Evolutionary conservation across 1,139 yeast genomes (phyloP).

Genomic region (Hansenula lynferdii): DNA sequence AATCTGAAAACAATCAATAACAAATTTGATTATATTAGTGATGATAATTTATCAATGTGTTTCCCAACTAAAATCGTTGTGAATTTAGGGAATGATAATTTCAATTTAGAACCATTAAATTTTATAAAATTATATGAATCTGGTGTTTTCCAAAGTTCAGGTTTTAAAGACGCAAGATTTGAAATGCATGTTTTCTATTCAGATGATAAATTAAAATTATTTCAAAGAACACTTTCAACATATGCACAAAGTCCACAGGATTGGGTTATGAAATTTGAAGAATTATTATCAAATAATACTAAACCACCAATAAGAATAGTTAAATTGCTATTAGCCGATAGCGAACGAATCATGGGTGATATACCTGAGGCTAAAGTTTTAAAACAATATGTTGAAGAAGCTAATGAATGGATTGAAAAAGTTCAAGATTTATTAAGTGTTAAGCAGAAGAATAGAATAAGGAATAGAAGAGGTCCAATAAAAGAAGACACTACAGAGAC

Average conservation of each 20-base stretch:
- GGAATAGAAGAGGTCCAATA: constrained; percentile 18
- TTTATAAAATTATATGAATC: constrained; percentile 29
- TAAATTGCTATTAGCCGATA: constrained; percentile 45
- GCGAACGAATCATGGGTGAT: constrained; percentile 38
- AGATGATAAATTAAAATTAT: constrained; percentile 45
- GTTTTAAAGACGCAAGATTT: constrained; percentile 23
- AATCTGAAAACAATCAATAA: constrained; percentile 24
- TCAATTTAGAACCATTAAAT: constrained; percentile 40
- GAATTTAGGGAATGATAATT: constrained; percentile 28
- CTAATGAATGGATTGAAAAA: constrained; percentile 49
- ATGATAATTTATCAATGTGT: constrained; percentile 41
- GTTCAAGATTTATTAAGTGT: constrained; percentile 48
- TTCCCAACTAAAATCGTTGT: constrained; percentile 51
- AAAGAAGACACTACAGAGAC: constrained; percentile 7
- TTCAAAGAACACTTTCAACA: constrained; percentile 31
- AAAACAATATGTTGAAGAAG: constrained; percentile 37
- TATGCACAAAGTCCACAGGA: constrained; percentile 41
- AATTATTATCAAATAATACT: constrained; percentile 34
- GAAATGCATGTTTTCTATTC: constrained; percentile 44
- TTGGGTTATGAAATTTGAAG: constrained; percentile 49
- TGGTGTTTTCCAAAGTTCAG: constrained; percentile 14
- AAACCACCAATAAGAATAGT: constrained; percentile 46
- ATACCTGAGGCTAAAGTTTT: constrained; percentile 27
- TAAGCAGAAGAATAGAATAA: constrained; percentile 46
- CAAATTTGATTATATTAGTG: constrained; percentile 45